A percentile compares a stretch with the other conserved stretches of the same genome.
Conservation (phyloP, 176 grass and related monocot species). For the Elaeis guineensis region DNA sequence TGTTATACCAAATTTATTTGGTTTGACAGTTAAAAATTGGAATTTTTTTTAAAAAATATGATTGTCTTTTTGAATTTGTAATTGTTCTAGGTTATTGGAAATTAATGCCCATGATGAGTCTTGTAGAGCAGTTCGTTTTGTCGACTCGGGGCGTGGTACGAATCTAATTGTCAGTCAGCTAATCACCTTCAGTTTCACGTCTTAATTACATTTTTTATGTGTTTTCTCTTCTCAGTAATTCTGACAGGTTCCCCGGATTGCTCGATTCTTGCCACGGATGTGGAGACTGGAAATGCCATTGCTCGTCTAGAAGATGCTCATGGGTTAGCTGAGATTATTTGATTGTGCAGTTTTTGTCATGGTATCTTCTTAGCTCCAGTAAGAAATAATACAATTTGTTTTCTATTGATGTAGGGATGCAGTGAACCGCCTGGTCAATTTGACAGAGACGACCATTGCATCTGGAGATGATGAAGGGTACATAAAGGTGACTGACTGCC, state of each 20-base stretch:
- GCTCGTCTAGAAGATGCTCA: conserved; percentile 67
- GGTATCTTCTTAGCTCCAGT: too few relatives aligned
- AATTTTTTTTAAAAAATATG: too few relatives aligned
- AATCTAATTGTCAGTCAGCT: too few relatives aligned
- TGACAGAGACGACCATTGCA: conserved; percentile 75
- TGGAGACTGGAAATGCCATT: conserved; percentile 59
- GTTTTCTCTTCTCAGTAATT: conserved; percentile 30
- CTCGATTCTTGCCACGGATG: conserved; percentile 63
- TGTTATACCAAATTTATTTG: too few relatives aligned
- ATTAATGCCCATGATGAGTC: conserved; percentile 63
- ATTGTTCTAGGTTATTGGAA: conserved; percentile 24
- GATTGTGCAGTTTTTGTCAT: background rate
- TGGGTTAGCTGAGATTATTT: conserved; percentile 30
- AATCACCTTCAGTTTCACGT: background rate
- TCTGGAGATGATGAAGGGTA: conserved; percentile 89
- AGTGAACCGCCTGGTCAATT: conserved; percentile 73
- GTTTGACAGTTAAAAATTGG: too few relatives aligned
- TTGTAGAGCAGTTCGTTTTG: conserved; percentile 80
- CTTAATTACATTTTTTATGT: background rate
- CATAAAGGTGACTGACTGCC: conserved; percentile 55
- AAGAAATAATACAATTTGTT: background rate
- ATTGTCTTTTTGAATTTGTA: too few relatives aligned
- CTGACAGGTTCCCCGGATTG: conserved; percentile 65
- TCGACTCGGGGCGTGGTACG: conserved; percentile 74
- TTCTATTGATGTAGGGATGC: conserved; percentile 27